A percentile compares a stretch with the other conserved stretches of the same genome.
phyloP scores from a whole-genome alignment of 225 moss, liverwort and hornwort genomes.

The Sphagnum contortum region DNA sequence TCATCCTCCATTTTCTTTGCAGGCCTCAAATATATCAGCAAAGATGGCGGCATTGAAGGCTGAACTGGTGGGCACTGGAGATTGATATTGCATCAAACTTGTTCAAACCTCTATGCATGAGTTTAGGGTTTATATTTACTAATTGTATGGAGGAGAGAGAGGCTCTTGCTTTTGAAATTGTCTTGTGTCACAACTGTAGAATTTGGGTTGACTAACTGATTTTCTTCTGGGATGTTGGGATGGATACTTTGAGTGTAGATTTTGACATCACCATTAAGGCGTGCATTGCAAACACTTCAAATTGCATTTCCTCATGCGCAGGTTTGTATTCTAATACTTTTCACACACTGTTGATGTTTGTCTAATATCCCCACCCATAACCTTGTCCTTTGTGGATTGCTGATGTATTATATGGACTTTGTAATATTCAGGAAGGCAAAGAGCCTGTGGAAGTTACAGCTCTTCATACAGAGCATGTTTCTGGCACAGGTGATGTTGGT shows the following conservation, averaged over 20 bases:
- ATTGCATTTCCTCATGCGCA: slow-evolving; percentile 34
- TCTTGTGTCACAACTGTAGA: no score
- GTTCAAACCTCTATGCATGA: no score
- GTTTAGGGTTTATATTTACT: no score
- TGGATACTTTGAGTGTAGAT: slow-evolving; percentile 13
- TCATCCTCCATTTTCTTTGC: slow-evolving; percentile 2
- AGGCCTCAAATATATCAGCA: slow-evolving; percentile 37
- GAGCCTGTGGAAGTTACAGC: slow-evolving; percentile 37
- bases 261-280: slow-evolving; percentile 44
- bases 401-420: slow-evolving; percentile 1
- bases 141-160: no score
- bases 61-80: slow-evolving; percentile 25
- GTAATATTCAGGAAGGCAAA: slow-evolving; percentile 24
- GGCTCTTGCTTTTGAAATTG: no score
- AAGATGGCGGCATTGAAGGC: slow-evolving; percentile 33
- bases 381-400: background rate
- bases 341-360: background rate
- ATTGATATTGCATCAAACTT: no score
- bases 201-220: no score
- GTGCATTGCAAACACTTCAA: slow-evolving; percentile 47
- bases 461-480: slow-evolving; percentile 53
- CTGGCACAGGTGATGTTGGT: slow-evolving; percentile 44
- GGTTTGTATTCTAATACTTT: slow-evolving; percentile 10
- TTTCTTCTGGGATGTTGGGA: no score
- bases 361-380: background rate